Evolutionary conservation across 495 filamentous ascomycete species (phyloP), one percentile per base, ranked within the genome.

Genomic region (Penicillium atrosanguineum): DNA sequence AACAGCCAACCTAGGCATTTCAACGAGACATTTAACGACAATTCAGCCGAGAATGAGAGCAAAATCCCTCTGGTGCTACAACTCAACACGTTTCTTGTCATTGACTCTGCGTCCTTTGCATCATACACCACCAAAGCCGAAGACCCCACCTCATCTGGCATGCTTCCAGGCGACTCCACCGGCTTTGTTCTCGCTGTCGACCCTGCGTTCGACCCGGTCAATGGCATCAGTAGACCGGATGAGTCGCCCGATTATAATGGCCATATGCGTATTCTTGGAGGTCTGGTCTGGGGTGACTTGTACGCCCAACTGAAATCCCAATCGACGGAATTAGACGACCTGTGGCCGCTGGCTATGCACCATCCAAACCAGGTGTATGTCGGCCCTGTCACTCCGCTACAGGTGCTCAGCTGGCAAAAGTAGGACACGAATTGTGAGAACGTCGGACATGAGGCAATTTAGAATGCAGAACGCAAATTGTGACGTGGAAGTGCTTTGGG

Each of bases 321-420:
- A 23, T 51, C 50, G 0, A 47, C 37, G 11, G 25, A 34, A 7
- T 28, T 69, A 8, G 46, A 64, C 25, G 60, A 67, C 7, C 29
- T 68, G 4, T 74, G 71, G 69, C 60, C 62, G 14, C 49, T 71
- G 6, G 66, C 64, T 12, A 45, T 50, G 1, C 37, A 68, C 7
- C 71, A 74, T 46, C 69, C 69, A 0, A 62, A 64, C 23, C 51
- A 62, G 25, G 62, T 74, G 6, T 74, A 74, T 44, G 57, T 61
- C 2, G 71, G 71, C 0, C 61, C 68, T 7, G 68, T 59, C 0
- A 34, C 26, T 3, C 36, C 46, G 23, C 11, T 23, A 5, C 20
- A 49, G n/a, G 46, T 40, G 5, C 23, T 23, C 2, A 23, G 23
- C 23, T 23, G 23, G 23, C 2, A 23, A 23, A 23, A 5, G 2